phyloP scores from a whole-genome alignment of 1,284 basidiomycete species.

The Cryptococcus wingfieldii region DNA sequence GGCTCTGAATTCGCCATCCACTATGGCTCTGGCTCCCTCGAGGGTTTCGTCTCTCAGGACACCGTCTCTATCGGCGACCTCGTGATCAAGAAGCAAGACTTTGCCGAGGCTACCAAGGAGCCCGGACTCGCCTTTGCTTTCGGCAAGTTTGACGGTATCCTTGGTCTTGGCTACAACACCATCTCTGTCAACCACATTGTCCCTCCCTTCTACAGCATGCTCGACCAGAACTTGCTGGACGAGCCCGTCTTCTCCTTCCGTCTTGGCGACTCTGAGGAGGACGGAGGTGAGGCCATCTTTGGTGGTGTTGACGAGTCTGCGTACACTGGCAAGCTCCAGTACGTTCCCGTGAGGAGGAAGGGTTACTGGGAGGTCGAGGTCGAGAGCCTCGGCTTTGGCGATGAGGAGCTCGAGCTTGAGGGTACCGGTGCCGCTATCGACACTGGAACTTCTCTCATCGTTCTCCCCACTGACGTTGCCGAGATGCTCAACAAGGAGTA shows the following conservation, averaged over 20 bases:
- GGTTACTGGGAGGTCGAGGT: constrained; percentile 99
- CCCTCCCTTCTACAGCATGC: constrained; percentile 95
- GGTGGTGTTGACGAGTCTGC: constrained; percentile 81
- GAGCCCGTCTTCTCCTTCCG: constrained; percentile 92
- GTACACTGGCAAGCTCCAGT: constrained; percentile 77
- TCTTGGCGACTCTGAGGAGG: constrained; percentile 76
- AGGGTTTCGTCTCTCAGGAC: constrained; percentile 92
- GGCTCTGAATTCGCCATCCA: constrained; percentile 87
- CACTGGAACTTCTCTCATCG: constrained; percentile 62
- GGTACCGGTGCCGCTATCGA: constrained; percentile 94
- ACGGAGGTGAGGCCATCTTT: constrained; percentile 89
- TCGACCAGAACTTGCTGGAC: constrained; percentile 77
- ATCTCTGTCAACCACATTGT: constrained; percentile 87
- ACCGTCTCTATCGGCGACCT: constrained; percentile 79
- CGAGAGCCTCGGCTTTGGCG: constrained; percentile 75
- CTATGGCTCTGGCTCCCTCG: constrained; percentile 96
- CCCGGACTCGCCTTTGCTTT: constrained; percentile 97
- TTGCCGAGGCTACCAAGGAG: constrained; percentile 95
- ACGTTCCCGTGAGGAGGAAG: constrained; percentile 89
- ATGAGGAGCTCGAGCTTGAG: constrained; percentile 78
- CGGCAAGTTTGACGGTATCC: constrained; percentile 89
- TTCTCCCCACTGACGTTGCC: constrained; percentile 84
- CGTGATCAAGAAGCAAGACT: constrained; percentile 71
- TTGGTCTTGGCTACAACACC: constrained; percentile 92
- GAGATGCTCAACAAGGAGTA: constrained; percentile 94